These are phyloP conservation scores for Smallanthus sonchifolius DNA, from an alignment of 129 eudicot species.

Conservation along the genomic window DNA sequence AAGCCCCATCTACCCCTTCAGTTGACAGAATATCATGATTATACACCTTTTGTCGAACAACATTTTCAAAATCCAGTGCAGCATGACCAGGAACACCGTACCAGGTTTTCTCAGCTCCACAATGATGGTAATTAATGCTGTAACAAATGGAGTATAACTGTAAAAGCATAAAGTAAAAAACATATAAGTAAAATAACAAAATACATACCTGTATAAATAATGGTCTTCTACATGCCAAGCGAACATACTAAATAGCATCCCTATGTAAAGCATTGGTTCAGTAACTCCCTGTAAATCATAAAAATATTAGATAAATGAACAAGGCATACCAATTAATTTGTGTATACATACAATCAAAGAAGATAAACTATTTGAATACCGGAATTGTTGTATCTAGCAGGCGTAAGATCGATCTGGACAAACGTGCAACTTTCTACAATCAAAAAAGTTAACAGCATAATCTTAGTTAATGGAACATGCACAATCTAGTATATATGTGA, in stretches of 20 bases:
- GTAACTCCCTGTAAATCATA: constrained; percentile 75
- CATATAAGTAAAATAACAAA: background rate
- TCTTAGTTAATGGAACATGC: constrained; percentile 12
- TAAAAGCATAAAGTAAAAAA: background rate
- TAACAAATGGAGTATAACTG: background rate
- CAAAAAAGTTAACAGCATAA: constrained; percentile 7
- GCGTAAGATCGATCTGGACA: constrained; percentile 82
- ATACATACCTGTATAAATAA: constrained; percentile 77
- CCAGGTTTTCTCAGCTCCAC: constrained; percentile 99
- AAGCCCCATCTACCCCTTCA: constrained; percentile 97
- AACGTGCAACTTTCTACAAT: constrained; percentile 77
- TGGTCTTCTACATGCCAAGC: constrained; percentile 99
- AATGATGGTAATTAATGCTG: constrained; percentile 98
- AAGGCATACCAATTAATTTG: background rate
- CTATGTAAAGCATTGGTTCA: constrained; percentile 99
- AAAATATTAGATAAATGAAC: constrained; percentile 13
- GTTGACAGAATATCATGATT: constrained; percentile 61
- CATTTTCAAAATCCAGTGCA: constrained; percentile 79
- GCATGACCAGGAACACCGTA: constrained; percentile 95
- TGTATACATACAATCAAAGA: background rate
- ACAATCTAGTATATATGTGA: background rate
- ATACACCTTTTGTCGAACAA: constrained; percentile 79
- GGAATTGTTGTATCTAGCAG: constrained; percentile 85
- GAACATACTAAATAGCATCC: constrained; percentile 97
- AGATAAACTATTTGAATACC: constrained; percentile 38